Base-by-base conservation (phyloP, 306 rosid genomes). In the Fagus sylvatica region DNA sequence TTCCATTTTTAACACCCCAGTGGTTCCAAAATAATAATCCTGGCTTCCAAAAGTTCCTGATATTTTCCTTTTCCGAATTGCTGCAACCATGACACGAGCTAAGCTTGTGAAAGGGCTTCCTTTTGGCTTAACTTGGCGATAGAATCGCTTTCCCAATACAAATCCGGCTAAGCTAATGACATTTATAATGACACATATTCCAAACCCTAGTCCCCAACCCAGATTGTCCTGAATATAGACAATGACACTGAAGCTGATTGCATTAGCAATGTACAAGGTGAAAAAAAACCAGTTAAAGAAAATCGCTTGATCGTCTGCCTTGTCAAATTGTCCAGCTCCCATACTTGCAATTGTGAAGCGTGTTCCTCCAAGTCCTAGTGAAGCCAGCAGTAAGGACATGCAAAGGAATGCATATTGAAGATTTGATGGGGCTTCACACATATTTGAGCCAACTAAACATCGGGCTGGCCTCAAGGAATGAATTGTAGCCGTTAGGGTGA, bases 141-240 rank as follows among this genome's bases (percentile, higher is more conserved):
- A 86, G 22, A 80, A 80, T 3, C 68, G 76, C 13, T 57, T 86
- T 30, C 87, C 89, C 39, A 83, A 22, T 43, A 80, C 15, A 74
- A 86, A 74, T 36, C 74, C 10, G 36, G 36, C 62, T 19, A 80
- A 11, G 6, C 74, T 74, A 19, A 80, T 1, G 13, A 22, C 62
- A 34, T 73, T 75, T 3, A 73, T 30, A 0, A 64, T 48, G 34
- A 69, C 39, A 33, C 85, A 69, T 12, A 86, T 56, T 17, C 83
- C 87, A 13, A 74, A 86, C 36, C 89, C 89, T 55, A 78, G 53
- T 2, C 85, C 83, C 85, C 87, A 83, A 1, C 89, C 82, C n/a
- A 86, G 71, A 12, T 83, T 86, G 6, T 83, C 85, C 64, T 86
- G 61, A 9, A 78, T 11, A 43, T 86, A 86, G n/a, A 86, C 79